phyloP scores from a whole-genome alignment of 2,329 filamentous ascomycete genomes.

The Colletotrichum abscissum region DNA sequence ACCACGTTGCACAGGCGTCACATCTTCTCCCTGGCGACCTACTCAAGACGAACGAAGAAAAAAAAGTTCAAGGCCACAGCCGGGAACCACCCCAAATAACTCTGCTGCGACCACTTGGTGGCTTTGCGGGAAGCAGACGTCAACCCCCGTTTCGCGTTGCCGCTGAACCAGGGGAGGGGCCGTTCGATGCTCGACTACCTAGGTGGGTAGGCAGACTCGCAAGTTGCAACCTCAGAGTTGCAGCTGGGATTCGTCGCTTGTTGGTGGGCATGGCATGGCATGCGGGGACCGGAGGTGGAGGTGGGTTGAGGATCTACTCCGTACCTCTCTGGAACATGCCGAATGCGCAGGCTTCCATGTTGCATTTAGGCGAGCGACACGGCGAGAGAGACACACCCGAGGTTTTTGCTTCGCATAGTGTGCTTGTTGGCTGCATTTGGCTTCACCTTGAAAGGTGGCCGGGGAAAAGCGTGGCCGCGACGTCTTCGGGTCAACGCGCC shows the following conservation, averaged over 20 bases:
- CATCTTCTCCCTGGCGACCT: neutral
- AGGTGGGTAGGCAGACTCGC: neutral
- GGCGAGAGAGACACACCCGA: neutral
- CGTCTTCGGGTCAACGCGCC: neutral
- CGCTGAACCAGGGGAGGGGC: neutral
- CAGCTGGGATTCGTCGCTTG: neutral
- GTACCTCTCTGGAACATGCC: constrained; percentile 6
- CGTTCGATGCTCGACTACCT: neutral
- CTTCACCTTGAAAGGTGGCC: neutral
- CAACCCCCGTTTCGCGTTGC: constrained; percentile 1
- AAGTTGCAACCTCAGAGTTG: neutral
- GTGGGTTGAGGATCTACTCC: neutral
- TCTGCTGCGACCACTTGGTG: neutral
- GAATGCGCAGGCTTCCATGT: neutral
- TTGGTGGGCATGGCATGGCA: constrained; percentile 5
- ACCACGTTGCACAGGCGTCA: neutral
- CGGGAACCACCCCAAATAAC: neutral
- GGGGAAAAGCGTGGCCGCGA: neutral
- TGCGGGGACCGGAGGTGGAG: neutral
- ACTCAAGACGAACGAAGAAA: too few relatives aligned
- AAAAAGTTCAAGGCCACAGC: neutral
- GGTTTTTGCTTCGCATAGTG: neutral
- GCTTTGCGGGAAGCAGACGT: neutral
- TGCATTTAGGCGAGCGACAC: constrained; percentile 22
- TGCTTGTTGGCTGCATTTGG: neutral